Evolutionary conservation across 148 eudicot species (phyloP), one percentile per base, ranked within the genome.

Genomic region (Talinum fruticosum): DNA sequence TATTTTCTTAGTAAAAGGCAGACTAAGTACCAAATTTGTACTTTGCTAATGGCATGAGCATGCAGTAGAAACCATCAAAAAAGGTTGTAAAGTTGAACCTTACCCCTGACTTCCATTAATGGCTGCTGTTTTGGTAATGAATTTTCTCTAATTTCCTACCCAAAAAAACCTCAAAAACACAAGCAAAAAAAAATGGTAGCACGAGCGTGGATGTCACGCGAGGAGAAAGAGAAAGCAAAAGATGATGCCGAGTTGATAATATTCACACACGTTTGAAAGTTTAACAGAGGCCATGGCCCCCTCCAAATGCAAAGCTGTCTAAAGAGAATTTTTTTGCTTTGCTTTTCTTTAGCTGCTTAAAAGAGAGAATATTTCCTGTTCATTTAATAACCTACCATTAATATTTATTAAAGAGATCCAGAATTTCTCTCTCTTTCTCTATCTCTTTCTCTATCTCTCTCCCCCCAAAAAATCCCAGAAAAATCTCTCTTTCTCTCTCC

Each of bases 241-340:
- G 59, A 72, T 38, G 51, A 70, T 72, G 59, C 74, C 28, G n/a
- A 10, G 12, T 26, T 37, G 15, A 37, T 37, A 19, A 37, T 38
- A 38, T 21, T 69, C 72, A 69, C 72, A 69, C 71, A 66, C 69
- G 69, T 66, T 65, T 30, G 10, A 41, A 5, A 18, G 8, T 23
- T 59, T 6, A 59, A 67, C 71, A 67, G 45, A 67, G n/a, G 24
- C 41, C 44, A 18, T 23, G 44, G 4, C 70, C 29, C 73, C 73
- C 71, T 34, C 49, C 13, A 28, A 45, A 69, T 69, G 37, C 76
- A 81, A 81, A 76, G 80, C 73, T 76, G 76, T 79, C 77, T 72
- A 81, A 81, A 71, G 75, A 81, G 6, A 49, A 24, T 76, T 49
- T 75, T 65, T 73, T 30, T 16, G 45, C 45, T 32, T 13, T 4